Conservation (phyloP, 257 asterid species). For the Solanum tarapatanum region DNA sequence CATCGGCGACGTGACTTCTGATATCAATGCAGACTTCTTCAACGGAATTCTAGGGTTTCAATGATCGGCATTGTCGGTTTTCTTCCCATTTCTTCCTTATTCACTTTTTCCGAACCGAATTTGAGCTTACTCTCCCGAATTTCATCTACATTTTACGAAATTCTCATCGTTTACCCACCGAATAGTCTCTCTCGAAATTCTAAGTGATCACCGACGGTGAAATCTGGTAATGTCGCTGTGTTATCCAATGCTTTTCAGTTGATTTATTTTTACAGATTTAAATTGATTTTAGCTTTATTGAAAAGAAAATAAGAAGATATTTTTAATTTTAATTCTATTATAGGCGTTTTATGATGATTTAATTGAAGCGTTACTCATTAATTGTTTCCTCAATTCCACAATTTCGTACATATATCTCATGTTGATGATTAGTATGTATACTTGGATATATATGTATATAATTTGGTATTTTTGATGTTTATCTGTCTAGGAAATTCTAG, state of each 20-base stretch:
- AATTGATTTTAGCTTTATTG: neutral
- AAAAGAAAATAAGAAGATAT: neutral
- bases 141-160: neutral
- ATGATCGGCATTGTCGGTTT: neutral
- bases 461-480: neutral
- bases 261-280: neutral
- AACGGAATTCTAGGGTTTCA: conserved; percentile 10
- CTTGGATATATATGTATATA: neutral
- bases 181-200: neutral
- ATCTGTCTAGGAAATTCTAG: neutral
- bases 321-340: neutral
- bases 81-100: neutral
- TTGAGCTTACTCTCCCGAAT: neutral
- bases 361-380: neutral
- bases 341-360: neutral
- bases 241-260: neutral
- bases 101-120: neutral
- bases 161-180: neutral
- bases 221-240: neutral
- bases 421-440: neutral
- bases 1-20: neutral
- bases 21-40: neutral
- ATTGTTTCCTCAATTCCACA: neutral
- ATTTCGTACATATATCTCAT: neutral
- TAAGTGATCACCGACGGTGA: neutral